A percentile compares a stretch with the other conserved stretches of the same genome.
These are phyloP conservation scores for Gracilariopsis chorda DNA, from an alignment of 23 red algal genomes.

Conservation along the genomic window DNA sequence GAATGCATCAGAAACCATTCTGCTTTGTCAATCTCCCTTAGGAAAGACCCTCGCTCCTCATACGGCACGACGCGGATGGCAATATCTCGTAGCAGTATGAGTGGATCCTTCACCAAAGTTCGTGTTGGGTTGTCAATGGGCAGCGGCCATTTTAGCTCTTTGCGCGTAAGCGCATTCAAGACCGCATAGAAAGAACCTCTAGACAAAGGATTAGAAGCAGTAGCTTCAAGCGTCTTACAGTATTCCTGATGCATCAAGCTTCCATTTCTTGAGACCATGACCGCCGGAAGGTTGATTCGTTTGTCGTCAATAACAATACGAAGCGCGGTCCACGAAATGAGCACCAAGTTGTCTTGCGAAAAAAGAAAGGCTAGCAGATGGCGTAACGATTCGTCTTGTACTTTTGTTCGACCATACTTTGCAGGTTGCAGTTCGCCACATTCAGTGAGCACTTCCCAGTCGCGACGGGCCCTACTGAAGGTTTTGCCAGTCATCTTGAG, in stretches of 20 bases:
- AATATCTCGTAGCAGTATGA: conserved; percentile 24
- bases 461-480: conserved; percentile 23
- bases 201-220: conserved; percentile 7
- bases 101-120: conserved; percentile 30
- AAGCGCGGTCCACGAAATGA: conserved; percentile 23
- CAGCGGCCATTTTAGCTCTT: conserved; percentile 4
- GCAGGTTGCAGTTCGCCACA: conserved; percentile 36
- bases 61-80: conserved; percentile 21
- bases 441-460: conserved; percentile 34
- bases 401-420: conserved; percentile 50
- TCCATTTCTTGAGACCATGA: conserved; percentile 31
- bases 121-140: conserved; percentile 33
- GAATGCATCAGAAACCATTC: conserved; percentile 43
- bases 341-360: conserved; percentile 4
- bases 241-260: conserved; percentile 32
- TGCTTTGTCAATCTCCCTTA: conserved; percentile 28
- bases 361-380: conserved; percentile 32
- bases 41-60: conserved; percentile 3
- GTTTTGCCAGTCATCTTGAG: conserved; percentile 30
- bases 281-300: conserved; percentile 9
- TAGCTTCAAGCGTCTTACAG: not conserved
- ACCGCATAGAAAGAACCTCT: conserved; percentile 45
- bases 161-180: conserved; percentile 15
- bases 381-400: conserved; percentile 20
- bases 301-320: conserved; percentile 41